Percentiles rank a stretch among this genome's conserved stretches.
phyloP scores from a whole-genome alignment of 1,139 yeast genomes.

The Pichia sp. region DNA sequence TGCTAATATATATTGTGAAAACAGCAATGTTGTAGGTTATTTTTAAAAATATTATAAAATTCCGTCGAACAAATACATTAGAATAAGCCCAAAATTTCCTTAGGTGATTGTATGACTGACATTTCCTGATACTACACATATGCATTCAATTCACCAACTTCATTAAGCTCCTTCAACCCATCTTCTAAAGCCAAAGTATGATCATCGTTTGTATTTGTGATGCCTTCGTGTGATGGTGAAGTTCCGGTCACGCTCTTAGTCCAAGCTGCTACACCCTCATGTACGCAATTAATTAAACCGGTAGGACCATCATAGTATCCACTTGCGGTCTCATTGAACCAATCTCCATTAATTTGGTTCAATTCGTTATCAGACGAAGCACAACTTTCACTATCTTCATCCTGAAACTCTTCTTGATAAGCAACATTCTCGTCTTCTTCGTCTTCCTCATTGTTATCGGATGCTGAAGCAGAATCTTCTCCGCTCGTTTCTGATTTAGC shows the following conservation, averaged over 20 bases:
- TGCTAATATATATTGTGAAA: no score
- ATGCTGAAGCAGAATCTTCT: background rate
- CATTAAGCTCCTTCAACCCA: constrained; percentile 2
- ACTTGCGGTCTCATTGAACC: constrained; percentile 12
- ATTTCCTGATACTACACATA: constrained; percentile 1
- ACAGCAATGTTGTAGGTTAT: no score
- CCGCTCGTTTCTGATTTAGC: background rate
- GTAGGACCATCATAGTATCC: constrained; percentile 56
- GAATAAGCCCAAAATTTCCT: background rate
- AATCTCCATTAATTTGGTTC: constrained; percentile 6
- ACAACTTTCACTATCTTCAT: background rate
- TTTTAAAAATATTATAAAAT: no score
- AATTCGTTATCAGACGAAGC: constrained; percentile 7
- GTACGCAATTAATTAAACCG: constrained; percentile 43
- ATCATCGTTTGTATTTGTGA: background rate
- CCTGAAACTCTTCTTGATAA: background rate
- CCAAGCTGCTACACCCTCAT: constrained; percentile 19
- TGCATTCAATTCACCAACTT: constrained; percentile 7
- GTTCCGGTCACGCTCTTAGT: constrained; percentile 7
- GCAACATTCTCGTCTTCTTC: background rate
- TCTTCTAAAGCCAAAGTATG: background rate
- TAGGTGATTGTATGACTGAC: background rate
- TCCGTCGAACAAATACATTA: no score
- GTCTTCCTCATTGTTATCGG: background rate
- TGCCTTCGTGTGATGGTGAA: background rate